Evolutionary conservation across 805 yeast genomes (phyloP), one percentile per base, ranked within the genome.

Genomic region (Teunomyces funiuensis): DNA sequence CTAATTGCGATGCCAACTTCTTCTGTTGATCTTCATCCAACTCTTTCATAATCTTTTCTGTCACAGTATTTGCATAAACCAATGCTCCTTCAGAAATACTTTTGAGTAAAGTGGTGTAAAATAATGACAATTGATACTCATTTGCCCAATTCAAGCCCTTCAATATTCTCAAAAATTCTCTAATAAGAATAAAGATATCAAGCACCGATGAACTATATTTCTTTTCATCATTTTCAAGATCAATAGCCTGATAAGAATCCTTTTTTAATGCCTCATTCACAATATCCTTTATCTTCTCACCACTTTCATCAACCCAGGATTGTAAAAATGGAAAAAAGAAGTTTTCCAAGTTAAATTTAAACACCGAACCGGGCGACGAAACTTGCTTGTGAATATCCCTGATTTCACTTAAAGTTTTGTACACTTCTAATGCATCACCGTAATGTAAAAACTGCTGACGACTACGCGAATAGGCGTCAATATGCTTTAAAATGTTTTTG

Each of bases 111-210:
- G 68, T 58, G 0, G 93, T 83, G 40, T 80, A 74, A 2, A 85
- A 54, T 46, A 73, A 70, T 0, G 95, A 84, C 14, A 75, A 58
- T 50, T 88, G 90, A 39, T 67, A 70, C 37, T 72, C 74, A 54
- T 85, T 72, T 11, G 65, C 61, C 97, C 97, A 90, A 14, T 75
- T 66, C 31, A 87, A 72, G 3, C 71, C 72, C 11, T 70, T 70
- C 33, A 90, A 65, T n/a, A 86, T 69, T 4, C 67, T 62, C 15
- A 86, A 55, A 9, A 79, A 74, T 40, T 80, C 80, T 44, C 75
- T 74, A 26, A 85, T 72, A 57, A 85, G 69, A 7, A 79, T 71
- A 58, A 85, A 83, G 10, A 85, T 73, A 55, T 86, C 93, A 16
- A 76, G 55, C 1, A 84, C 85, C 0, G 91, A 85, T 2, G 79